Percentiles rank a stretch among this genome's conserved stretches.
Evolutionary conservation across 306 rosid genomes (phyloP).

Genomic region (Cicer pinnatifidum): DNA sequence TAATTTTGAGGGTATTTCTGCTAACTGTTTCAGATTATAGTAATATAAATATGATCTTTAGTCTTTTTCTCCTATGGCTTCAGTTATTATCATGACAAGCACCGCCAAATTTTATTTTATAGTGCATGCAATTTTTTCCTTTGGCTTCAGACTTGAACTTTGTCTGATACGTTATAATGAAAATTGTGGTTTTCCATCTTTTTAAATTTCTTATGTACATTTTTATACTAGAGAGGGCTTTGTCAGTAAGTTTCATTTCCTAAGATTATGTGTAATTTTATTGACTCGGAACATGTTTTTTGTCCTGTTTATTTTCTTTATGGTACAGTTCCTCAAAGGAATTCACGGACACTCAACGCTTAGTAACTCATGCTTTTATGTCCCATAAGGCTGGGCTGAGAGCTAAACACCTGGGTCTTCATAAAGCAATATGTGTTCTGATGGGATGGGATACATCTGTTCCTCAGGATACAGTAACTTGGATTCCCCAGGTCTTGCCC

Average conservation of each 20-base stretch:
- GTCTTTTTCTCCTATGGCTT: conserved; percentile 10
- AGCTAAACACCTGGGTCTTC: conserved; percentile 83
- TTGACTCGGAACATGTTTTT: conserved; percentile 13
- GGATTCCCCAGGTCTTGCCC: conserved; percentile 83
- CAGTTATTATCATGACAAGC: conserved; percentile 15
- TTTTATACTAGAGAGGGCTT: conserved; percentile 9
- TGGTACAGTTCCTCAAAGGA: conserved; percentile 84
- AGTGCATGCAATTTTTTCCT: conserved; percentile 14
- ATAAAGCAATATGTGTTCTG: conserved; percentile 83
- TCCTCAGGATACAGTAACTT: conserved; percentile 76
- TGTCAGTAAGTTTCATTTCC: conserved; percentile 1
- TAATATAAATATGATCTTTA: conserved; percentile 6
- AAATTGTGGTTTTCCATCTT: conserved; percentile 17
- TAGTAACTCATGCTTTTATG: conserved; percentile 94
- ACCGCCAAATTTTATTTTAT: conserved; percentile 6
- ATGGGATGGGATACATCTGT: conserved; percentile 86
- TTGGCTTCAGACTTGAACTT: conserved; percentile 11
- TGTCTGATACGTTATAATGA: conserved; percentile 33
- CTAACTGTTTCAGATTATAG: background rate
- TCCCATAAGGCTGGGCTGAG: conserved; percentile 84
- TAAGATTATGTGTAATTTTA: background rate
- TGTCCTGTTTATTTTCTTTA: conserved; percentile 39
- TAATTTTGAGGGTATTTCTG: conserved; percentile 24
- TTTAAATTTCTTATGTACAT: conserved; percentile 15
- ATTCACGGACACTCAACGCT: conserved; percentile 86